Conservation (phyloP, 163 green algal species). For the Scenedesmus sp. region DNA sequence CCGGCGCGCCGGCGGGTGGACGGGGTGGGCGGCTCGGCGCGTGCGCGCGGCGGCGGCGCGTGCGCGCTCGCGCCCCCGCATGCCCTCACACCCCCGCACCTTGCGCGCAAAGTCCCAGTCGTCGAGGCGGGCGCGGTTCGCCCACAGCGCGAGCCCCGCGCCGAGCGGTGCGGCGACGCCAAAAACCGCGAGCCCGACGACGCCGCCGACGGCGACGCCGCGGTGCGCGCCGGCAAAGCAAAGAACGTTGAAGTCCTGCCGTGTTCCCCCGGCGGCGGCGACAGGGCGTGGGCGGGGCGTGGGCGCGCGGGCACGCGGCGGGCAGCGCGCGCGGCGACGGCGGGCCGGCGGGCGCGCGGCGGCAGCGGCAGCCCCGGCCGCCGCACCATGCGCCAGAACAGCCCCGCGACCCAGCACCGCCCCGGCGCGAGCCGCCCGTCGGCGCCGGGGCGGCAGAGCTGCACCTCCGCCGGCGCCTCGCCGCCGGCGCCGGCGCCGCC, state of each 20-base stretch:
- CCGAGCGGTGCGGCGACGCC: not conserved
- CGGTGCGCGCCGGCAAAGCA: slow-evolving; percentile 16
- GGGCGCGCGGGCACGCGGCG: too few species aligned
- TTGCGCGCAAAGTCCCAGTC: slow-evolving; percentile 30
- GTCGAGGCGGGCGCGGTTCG: not conserved
- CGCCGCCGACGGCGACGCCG: not conserved
- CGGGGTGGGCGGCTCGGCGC: too few species aligned
- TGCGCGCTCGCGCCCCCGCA: not conserved
- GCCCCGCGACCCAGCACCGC: slow-evolving; percentile 11
- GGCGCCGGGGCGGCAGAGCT: not conserved
- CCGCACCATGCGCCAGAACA: not conserved
- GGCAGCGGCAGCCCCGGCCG: too few species aligned
- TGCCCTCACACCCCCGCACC: not conserved
- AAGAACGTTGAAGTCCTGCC: not conserved
- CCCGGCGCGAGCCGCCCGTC: not conserved
- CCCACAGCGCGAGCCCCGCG: slow-evolving; percentile 3
- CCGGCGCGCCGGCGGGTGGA: too few species aligned
- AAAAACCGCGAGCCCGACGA: slow-evolving; percentile 2
- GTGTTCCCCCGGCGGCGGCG: too few species aligned
- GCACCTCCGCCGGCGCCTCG: not conserved
- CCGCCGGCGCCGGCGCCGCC: not conserved
- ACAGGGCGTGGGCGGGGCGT: too few species aligned
- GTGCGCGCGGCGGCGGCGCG: too few species aligned
- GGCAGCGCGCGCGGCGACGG: too few species aligned
- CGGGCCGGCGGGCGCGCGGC: too few species aligned